phyloP scores from a whole-genome alignment of 2,329 filamentous ascomycete genomes.

The Claviceps capensis region DNA sequence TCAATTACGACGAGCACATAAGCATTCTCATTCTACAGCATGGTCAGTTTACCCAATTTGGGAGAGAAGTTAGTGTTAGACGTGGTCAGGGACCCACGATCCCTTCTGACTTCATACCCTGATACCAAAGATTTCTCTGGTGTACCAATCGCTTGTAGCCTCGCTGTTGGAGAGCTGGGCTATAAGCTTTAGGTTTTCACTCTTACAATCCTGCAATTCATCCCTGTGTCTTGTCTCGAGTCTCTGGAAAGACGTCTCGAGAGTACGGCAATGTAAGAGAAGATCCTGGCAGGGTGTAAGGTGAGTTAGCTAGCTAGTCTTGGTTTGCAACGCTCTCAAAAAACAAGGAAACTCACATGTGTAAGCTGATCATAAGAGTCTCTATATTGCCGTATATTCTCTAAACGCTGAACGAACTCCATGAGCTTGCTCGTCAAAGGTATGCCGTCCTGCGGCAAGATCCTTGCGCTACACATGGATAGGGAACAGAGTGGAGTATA shows the following conservation, averaged over 20 bases:
- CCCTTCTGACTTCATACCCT: conserved; percentile 31
- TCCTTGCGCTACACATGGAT: neutral
- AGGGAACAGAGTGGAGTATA: neutral
- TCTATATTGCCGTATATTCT: conserved; percentile 26
- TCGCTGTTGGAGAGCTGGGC: conserved; percentile 29
- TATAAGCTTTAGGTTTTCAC: conserved; percentile 40
- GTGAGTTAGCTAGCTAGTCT: neutral
- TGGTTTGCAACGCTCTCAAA: neutral
- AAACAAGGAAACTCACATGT: conserved; percentile 21
- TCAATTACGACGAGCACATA: conserved; percentile 50
- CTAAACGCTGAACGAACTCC: conserved; percentile 35
- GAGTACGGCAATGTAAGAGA: conserved; percentile 21
- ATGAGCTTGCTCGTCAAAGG: conserved; percentile 18
- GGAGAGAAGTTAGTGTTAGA: no score
- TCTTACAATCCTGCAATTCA: conserved; percentile 28
- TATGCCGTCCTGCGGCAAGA: conserved; percentile 8
- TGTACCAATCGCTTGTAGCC: conserved; percentile 19
- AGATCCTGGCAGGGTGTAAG: conserved; percentile 14
- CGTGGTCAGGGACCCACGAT: neutral
- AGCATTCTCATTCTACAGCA: conserved; percentile 35
- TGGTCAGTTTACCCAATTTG: neutral
- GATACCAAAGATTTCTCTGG: conserved; percentile 27
- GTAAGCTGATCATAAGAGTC: conserved; percentile 31
- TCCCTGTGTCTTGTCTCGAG: conserved; percentile 30
- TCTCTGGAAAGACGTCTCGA: conserved; percentile 28